Evolutionary conservation across 768 basidiomycete species (phyloP), one percentile per base, ranked within the genome.

Genomic region (Boletus rubescentipes): DNA sequence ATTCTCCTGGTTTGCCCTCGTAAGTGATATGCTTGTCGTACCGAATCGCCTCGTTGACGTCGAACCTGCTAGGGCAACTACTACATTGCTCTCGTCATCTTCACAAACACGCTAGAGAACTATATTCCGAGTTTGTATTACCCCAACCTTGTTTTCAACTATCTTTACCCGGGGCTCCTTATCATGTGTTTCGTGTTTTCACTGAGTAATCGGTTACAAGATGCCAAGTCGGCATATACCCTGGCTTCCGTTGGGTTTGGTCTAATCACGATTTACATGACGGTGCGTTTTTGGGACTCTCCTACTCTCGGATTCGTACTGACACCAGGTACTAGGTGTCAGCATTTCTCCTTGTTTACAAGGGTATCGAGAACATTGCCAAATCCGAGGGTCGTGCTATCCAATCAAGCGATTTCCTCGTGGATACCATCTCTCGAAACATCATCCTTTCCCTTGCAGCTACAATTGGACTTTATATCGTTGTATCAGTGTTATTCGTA

Each of bases 261-360:
- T 4, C 4, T 96, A 31, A 84, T 99, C 59, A 98, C 95, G 29
- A 69, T 93, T 12, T 98, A 98, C 67, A 98, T 98, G 95, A 92
- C 93, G 46, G 87, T 91, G 46, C 21, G 82, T 68, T 32, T 16
- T 26, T 14, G 5, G 11, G 9, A 16, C n/a, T 38, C 62, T 9
- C 34, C 35, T 55, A 38, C 32, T 51, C 32, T 38, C 23, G 7
- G 12, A 36, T 53, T 46, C 45, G 32, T 42, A n/a, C 46, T 63
- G 20, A 54, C 59, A 9, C 4, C 2, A 4, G 42, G 47, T 21
- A 46, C 34, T 58, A 92, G 89, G 75, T 84, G 35, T 75, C 91
- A 0, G 86, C 91, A 39, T 82, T 94, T 66, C 82, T 91, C 57
- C 77, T 98, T 16, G 89, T 94, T 7, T 81, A 89, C 72, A 87